phyloP scores from a whole-genome alignment of 495 filamentous ascomycete species.

The Hypoxylon perforatum region DNA sequence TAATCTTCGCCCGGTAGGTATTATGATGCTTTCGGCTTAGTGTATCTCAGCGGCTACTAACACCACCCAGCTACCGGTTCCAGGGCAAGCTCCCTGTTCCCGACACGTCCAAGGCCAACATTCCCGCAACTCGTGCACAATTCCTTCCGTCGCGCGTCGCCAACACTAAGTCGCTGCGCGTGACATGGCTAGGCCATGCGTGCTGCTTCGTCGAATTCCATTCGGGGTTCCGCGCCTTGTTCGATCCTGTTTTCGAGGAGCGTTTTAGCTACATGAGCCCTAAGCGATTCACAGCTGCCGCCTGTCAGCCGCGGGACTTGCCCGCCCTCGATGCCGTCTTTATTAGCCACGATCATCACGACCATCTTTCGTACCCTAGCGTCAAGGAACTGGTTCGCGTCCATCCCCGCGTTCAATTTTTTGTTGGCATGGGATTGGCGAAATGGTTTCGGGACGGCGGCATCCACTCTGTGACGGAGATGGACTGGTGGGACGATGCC shows the following conservation, averaged over 20 bases:
- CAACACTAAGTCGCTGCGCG: conserved; percentile 76
- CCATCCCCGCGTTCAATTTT: conserved; percentile 84
- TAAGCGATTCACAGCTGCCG: conserved; percentile 79
- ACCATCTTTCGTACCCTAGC: conserved; percentile 83
- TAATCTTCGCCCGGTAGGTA: too few species aligned
- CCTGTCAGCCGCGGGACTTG: conserved; percentile 80
- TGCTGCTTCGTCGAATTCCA: conserved; percentile 94
- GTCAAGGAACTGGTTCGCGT: conserved; percentile 73
- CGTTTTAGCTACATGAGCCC: conserved; percentile 80
- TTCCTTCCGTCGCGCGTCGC: conserved; percentile 70
- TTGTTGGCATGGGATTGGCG: conserved; percentile 86
- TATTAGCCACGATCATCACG: conserved; percentile 92
- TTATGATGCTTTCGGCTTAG: too few species aligned
- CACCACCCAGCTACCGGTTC: too few species aligned
- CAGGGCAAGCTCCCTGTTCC: neutral
- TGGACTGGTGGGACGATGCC: conserved; percentile 93
- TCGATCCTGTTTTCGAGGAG: conserved; percentile 92
- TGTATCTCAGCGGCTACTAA: too few species aligned
- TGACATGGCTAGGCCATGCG: conserved; percentile 95
- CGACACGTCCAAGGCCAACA: neutral
- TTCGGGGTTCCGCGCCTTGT: conserved; percentile 84
- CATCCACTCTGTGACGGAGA: conserved; percentile 78
- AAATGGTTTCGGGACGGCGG: conserved; percentile 78
- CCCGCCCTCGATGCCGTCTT: conserved; percentile 86
- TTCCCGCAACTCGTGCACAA: conserved; percentile 72